Percentiles rank a stretch among this genome's conserved stretches.
Conservation (phyloP, 352 stramenopile genomes). For the Phytophthora citrophthora region DNA sequence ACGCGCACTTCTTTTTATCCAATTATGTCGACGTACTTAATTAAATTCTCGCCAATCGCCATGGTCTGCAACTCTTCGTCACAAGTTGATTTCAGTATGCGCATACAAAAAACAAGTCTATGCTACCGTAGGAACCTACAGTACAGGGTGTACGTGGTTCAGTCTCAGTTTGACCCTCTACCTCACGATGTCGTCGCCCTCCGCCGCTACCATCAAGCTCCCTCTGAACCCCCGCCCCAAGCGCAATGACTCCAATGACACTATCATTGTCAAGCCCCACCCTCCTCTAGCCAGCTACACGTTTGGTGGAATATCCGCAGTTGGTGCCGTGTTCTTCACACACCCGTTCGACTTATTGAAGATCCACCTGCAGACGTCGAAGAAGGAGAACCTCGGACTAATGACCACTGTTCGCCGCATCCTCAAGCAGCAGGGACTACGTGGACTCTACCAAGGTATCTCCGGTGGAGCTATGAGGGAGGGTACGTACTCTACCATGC, state of each 20-base stretch:
- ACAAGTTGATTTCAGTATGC: slow-evolving; percentile 2
- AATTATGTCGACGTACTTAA: background rate
- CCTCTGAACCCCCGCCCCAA: background rate
- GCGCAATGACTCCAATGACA: background rate
- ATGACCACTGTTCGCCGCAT: slow-evolving; percentile 58
- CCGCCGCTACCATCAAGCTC: slow-evolving; percentile 1
- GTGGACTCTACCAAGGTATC: slow-evolving; percentile 83
- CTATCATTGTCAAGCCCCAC: slow-evolving; percentile 4
- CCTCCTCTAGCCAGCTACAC: slow-evolving; percentile 71
- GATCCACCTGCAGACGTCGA: slow-evolving; percentile 82
- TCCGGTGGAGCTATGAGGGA: slow-evolving; percentile 80
- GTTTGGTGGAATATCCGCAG: slow-evolving; percentile 80
- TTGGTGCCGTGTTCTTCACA: slow-evolving; percentile 86
- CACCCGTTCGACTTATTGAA: slow-evolving; percentile 88
- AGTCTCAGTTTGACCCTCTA: slow-evolving; percentile 6
- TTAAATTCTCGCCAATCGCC: slow-evolving; percentile 15
- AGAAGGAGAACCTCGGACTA: slow-evolving; percentile 72
- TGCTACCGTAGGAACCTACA: background rate
- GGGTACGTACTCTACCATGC: slow-evolving; percentile 86
- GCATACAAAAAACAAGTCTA: slow-evolving; percentile 7
- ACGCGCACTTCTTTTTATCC: slow-evolving; percentile 5
- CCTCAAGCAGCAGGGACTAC: slow-evolving; percentile 65
- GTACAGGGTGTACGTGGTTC: slow-evolving; percentile 4
- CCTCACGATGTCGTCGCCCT: slow-evolving; percentile 5
- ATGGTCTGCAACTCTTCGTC: slow-evolving; percentile 1